Conservation (phyloP, 148 eudicot genomes). For the Linanthus parryae region DNA sequence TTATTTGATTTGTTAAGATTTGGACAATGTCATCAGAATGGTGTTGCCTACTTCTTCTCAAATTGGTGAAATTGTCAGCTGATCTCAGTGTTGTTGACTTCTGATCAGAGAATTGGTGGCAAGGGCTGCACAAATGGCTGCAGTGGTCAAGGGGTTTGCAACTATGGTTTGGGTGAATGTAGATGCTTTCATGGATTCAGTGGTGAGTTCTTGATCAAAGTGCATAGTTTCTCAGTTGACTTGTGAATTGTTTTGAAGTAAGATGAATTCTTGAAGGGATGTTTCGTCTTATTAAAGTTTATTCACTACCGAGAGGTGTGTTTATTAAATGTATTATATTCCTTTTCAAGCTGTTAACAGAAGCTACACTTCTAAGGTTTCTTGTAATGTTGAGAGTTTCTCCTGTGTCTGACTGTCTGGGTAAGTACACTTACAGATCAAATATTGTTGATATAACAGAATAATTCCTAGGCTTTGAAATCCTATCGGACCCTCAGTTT, state of each 20-base stretch:
- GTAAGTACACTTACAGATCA: too few species aligned
- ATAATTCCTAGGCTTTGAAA: too few species aligned
- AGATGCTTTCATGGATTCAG: slow-evolving; percentile 83
- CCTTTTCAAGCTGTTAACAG: not conserved
- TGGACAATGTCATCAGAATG: not conserved
- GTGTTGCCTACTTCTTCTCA: not conserved
- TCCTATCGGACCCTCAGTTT: too few species aligned
- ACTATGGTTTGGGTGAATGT: slow-evolving; percentile 70
- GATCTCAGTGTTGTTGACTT: slow-evolving; percentile 4
- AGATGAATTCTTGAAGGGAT: too few species aligned
- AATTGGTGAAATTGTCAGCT: not conserved
- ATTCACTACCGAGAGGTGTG: not conserved
- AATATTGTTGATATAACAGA: too few species aligned
- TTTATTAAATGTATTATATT: not conserved
- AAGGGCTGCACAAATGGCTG: slow-evolving; percentile 61
- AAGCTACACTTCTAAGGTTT: not conserved
- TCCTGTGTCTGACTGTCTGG: too few species aligned
- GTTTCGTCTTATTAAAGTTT: too few species aligned
- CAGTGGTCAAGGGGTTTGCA: slow-evolving; percentile 79
- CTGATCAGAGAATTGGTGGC: slow-evolving; percentile 53
- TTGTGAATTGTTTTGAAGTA: too few species aligned
- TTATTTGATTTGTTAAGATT: not conserved
- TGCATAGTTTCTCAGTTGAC: too few species aligned
- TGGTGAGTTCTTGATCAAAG: slow-evolving; percentile 39
- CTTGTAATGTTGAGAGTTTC: too few species aligned